Base-by-base conservation (phyloP, 2,329 filamentous ascomycete species). In the Alternaria dauci region DNA sequence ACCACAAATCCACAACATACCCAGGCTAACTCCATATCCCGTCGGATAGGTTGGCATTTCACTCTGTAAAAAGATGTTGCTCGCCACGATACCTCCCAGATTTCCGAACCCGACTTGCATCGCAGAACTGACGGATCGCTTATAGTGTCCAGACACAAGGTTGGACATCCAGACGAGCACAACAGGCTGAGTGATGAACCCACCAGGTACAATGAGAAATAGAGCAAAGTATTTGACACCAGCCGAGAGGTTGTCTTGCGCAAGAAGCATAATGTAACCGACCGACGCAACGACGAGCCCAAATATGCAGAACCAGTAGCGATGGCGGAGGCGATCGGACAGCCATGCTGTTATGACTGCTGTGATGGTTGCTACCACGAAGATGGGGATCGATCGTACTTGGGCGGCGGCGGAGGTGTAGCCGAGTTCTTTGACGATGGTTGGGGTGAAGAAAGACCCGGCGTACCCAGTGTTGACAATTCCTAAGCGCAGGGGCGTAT, bases 131-230 rank as follows among this genome's bases (percentile, higher is more conserved):
- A 88, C 79, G 0, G 81, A 79, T 18, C 85, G 81, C 76, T 88
- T 88, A 72, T 86, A 87, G 70, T 87, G 85, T 1, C 86, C 86
- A 1, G 80, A 81, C 65, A 87, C 80, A 63, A 86, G 85, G 70
- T 88, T 87, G 58, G 81, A 81, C 23, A 88, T 76, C 86, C 86
- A 89, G 7, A 81, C 83, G 26, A 88, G 76, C 1, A 81, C 79
- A 42, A 88, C 81, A 1, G 86, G 86, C 61, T 86, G 84, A 4
- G 83, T 81, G 52, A 85, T 83, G 69, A 84, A 87, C 2, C 82
- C 82, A 16, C 86, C 86, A 8, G 78, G 78, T 2, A 84, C 83
- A 67, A 88, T 76, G 43, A 87, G 79, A 71, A 85, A 87, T 44
- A 87, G 75, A 9, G 85, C 85, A 52, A 85, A 83, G 74, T 88